Evolutionary conservation across 2,329 filamentous ascomycete genomes (phyloP), one percentile per base, ranked within the genome.

Genomic region (Claviceps fusiformis): DNA sequence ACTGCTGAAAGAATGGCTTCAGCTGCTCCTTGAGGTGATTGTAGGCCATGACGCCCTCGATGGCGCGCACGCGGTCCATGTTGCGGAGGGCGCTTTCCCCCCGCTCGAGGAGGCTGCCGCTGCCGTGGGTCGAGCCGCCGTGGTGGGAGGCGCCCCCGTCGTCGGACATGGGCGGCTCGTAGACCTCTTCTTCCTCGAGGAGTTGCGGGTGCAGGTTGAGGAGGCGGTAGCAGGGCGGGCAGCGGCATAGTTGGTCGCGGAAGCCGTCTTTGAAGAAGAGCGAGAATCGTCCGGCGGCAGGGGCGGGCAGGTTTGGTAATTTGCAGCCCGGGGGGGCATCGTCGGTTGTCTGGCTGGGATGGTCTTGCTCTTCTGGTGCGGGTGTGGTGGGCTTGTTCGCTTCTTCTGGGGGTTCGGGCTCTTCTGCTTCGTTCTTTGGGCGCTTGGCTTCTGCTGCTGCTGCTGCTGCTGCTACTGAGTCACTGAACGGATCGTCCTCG

Each of bases 31-130:
- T 93, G 57, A 98, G 79, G 64, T 95, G 87, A 64, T 97, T 96
- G 71, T 97, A 98, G 0, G 91, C 92, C 90, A 97, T 96, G 49
- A 95, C 92, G 17, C 93, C 93, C 68, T 98, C 88, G 55, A 98
- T 95, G 5, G 93, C 93, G 15, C 85, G 80, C 8, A 97, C 92
- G 2, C 93, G 87, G 67, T 98, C 93, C 55, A 98, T 85, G 63
- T 89, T 95, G 67, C 85, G 89, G 33, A 98, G 78, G 0, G 91
- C 92, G 50, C 89, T 92, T 72, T 98, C 93, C 50, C 93, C 93
- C 19, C 90, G 87, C 52, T 97, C 91, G 39, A 95, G 82, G 2
- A 98, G 76, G 59, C 87, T 93, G 49, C 87, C 87, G 39, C 88
- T 91, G 52, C 88, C 87, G 5, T 81, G 75, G 2, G 80, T 82